These are phyloP conservation scores for Acrocalymma vagum DNA, from an alignment of 2,329 filamentous ascomycete species.

Conservation along the genomic window DNA sequence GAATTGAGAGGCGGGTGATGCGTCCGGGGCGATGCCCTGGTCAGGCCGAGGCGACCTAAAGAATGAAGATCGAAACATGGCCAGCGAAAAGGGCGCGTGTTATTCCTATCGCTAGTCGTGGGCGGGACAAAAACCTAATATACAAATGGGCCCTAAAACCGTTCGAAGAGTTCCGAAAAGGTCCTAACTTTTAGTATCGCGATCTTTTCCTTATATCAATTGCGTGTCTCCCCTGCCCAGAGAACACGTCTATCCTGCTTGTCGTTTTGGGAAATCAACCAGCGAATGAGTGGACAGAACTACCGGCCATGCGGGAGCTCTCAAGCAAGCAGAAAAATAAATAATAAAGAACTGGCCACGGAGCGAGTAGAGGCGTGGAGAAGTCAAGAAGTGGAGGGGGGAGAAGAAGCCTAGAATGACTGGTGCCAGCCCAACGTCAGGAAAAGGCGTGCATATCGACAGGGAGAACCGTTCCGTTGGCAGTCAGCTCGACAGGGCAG, in stretches of 20 bases:
- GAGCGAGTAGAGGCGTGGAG: conserved; percentile 21
- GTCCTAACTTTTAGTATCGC: conserved; percentile 26
- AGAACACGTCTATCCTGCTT: conserved; percentile 32
- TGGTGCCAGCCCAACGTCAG: conserved; percentile 42
- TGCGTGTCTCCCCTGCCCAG: conserved; percentile 17
- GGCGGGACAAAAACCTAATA: conserved; percentile 7
- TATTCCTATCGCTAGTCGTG: too few species aligned
- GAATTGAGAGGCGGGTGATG: conserved; percentile 25
- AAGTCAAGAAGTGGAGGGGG: conserved; percentile 12
- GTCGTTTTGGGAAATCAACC: conserved; percentile 21
- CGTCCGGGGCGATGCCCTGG: conserved; percentile 34
- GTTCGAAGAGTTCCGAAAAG: too few species aligned
- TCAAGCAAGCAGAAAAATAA: conserved; percentile 18
- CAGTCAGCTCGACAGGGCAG: conserved; percentile 15
- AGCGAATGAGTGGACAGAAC: conserved; percentile 32
- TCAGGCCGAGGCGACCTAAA: conserved; percentile 43
- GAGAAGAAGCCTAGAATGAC: conserved; percentile 32
- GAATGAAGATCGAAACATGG: conserved; percentile 44
- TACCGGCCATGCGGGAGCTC: conserved; percentile 34
- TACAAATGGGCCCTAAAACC: conserved; percentile 16
- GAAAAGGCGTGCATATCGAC: conserved; percentile 35
- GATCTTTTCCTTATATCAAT: conserved; percentile 38
- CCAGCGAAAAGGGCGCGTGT: too few species aligned
- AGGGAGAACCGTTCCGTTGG: conserved; percentile 29
- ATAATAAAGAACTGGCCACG: too few species aligned